These are phyloP conservation scores for Gliomastix tumulicola DNA, from an alignment of 2,329 filamentous ascomycete genomes.

Conservation along the genomic window DNA sequence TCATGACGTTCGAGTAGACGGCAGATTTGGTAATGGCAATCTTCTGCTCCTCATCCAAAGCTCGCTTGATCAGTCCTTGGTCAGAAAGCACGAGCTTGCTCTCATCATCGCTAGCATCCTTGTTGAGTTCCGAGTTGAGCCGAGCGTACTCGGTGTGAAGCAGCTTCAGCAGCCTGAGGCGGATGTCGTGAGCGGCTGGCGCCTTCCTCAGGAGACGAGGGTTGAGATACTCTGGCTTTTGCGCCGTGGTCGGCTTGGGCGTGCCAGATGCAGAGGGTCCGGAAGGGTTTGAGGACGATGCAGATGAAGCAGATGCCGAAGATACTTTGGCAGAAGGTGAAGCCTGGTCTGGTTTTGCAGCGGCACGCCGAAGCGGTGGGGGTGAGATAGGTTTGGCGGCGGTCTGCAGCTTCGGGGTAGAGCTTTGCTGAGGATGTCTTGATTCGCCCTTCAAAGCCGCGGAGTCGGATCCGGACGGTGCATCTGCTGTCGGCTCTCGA, in stretches of 20 bases:
- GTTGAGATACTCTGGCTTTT: conserved; percentile 48
- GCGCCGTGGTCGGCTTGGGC: not conserved
- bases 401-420: conserved; percentile 9
- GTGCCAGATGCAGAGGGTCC: not conserved
- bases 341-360: conserved; percentile 4
- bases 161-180: conserved; percentile 51
- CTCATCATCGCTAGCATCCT: conserved; percentile 35
- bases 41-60: conserved; percentile 73
- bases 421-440: no score
- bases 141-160: conserved; percentile 60
- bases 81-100: conserved; percentile 49
- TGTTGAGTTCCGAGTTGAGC: conserved; percentile 57
- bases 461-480: no score
- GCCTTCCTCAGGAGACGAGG: conserved; percentile 56
- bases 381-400: conserved; percentile 22
- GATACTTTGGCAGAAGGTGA: not conserved
- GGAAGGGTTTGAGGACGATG: not conserved
- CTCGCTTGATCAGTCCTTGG: conserved; percentile 60
- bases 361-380: conserved; percentile 20
- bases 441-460: no score
- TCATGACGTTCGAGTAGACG: conserved; percentile 80
- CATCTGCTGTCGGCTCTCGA: no score
- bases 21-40: conserved; percentile 57
- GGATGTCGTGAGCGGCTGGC: conserved; percentile 49
- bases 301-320: not conserved